Conservation (phyloP, 768 basidiomycete species). For the Boletus fagicola region DNA sequence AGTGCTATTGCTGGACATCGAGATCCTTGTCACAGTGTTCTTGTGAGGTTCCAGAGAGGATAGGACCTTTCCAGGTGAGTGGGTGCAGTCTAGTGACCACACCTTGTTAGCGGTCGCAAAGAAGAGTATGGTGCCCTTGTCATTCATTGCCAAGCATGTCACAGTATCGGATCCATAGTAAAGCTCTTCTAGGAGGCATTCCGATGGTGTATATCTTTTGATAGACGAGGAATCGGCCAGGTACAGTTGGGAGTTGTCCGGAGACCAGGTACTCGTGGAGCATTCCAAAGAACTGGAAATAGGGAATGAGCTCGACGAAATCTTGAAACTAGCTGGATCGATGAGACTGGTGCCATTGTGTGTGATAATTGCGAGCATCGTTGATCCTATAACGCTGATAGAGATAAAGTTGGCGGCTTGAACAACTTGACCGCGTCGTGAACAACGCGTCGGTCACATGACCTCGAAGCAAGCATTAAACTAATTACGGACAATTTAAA, state of each 20-base stretch:
- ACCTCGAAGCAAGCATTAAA: neutral
- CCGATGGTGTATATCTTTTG: conserved; percentile 50
- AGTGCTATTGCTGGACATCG: conserved; percentile 56
- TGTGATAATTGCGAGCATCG: conserved; percentile 57
- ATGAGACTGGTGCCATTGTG: conserved; percentile 47
- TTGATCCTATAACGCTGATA: neutral
- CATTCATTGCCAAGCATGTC: conserved; percentile 34
- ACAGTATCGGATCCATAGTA: conserved; percentile 33
- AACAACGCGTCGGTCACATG: conserved; percentile 28
- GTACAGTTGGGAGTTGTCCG: conserved; percentile 54
- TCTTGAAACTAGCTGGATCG: conserved; percentile 48
- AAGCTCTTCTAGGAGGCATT: conserved; percentile 44
- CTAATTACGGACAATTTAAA: too few relatives aligned
- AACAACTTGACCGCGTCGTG: conserved; percentile 15
- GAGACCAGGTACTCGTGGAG: conserved; percentile 46
- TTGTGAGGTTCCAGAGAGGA: conserved; percentile 56
- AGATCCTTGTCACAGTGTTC: conserved; percentile 47
- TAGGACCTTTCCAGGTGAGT: conserved; percentile 37
- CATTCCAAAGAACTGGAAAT: conserved; percentile 35
- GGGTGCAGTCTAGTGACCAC: conserved; percentile 49
- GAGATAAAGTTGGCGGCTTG: neutral
- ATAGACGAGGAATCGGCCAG: conserved; percentile 48
- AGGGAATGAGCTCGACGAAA: conserved; percentile 40
- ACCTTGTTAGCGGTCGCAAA: conserved; percentile 47
- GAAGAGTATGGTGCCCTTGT: conserved; percentile 42